Evolutionary conservation across 148 eudicot genomes (phyloP), one percentile per base, ranked within the genome.

Genomic region (Vaccinium darrowii): DNA sequence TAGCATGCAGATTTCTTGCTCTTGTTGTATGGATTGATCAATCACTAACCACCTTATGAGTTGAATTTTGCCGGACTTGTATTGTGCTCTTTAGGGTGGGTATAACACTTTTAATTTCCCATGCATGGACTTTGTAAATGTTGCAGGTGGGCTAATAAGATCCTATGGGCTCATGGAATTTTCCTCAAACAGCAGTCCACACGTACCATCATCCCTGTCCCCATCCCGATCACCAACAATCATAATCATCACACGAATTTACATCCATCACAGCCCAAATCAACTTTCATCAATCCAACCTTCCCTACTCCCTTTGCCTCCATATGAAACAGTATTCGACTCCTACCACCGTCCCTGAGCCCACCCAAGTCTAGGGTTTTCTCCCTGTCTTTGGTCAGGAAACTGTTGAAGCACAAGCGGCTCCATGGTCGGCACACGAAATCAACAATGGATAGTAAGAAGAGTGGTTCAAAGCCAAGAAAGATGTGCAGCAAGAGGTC

Each of bases 371-470:
- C 39, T 4, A 71, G 75, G 75, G 75, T 71, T 25, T 71, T 30
- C 75, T 71, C 75, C 0, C 39, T 18, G 3, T 71, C 39, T 71
- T 30, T 14, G 6, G 36, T 30, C 16, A 71, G 12, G 2, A 71
- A 71, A 3, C 43, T 8, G 8, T 27, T 23, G 7, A 25, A 71
- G 75, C 36, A 25, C 16, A 30, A 1, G 18, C 18, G 75, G 19
- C 75, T 43, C 75, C 30, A 33, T 12, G 75, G 16, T 27, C 75
- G 75, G 75, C 75, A 71, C 75, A 71, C 75, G 39, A 25, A 71
- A 30, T 43, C 39, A 4, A 71, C 75, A 18, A 19, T 71, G 36
- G 75, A 11, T 9, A 71, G 25, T 13, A 71, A 13, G 12, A 71
- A 71, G 16, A 13, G 16, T 5, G 75, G 75, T 27, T 71, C 75